A percentile compares a stretch with the other conserved stretches of the same genome.
phyloP scores from a whole-genome alignment of 179 eudicot genomes.

The Gypsophila paniculata region DNA sequence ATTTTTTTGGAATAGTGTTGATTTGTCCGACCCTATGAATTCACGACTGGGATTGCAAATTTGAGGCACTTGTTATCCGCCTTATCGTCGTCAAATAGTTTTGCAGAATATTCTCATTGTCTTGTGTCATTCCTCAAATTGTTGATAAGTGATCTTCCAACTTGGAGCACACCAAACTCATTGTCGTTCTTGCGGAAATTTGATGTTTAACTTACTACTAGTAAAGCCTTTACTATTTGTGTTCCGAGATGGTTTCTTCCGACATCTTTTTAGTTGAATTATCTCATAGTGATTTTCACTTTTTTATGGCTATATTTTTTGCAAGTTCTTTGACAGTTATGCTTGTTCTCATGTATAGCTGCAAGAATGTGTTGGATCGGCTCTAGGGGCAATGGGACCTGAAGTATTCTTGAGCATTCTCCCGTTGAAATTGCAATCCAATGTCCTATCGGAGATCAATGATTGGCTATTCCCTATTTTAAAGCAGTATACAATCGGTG shows the following conservation, averaged over 20 bases:
- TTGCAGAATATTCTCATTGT: background rate
- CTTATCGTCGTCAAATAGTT: background rate
- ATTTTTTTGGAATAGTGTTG: background rate
- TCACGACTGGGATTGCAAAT: background rate
- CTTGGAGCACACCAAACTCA: background rate
- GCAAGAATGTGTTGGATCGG: slow-evolving; percentile 88
- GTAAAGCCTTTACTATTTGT: background rate
- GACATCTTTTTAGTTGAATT: background rate
- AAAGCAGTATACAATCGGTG: slow-evolving; percentile 79
- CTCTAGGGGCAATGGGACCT: slow-evolving; percentile 92
- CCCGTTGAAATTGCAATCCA: slow-evolving; percentile 71
- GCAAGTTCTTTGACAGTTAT: slow-evolving; percentile 13
- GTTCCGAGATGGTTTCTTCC: background rate
- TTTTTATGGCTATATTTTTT: background rate
- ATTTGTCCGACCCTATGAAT: background rate
- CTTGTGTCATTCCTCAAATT: background rate
- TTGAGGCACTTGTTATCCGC: background rate
- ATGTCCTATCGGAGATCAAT: slow-evolving; percentile 60
- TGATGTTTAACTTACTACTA: background rate
- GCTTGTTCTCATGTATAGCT: slow-evolving; percentile 46
- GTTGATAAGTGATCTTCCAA: background rate
- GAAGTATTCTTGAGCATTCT: slow-evolving; percentile 65
- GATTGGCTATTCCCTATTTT: slow-evolving; percentile 86
- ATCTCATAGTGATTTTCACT: background rate
- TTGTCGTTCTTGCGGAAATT: background rate